Percentiles rank a stretch among this genome's conserved stretches.
phyloP scores from a whole-genome alignment of 2,329 filamentous ascomycete species.

The Nigrospora osmanthi region DNA sequence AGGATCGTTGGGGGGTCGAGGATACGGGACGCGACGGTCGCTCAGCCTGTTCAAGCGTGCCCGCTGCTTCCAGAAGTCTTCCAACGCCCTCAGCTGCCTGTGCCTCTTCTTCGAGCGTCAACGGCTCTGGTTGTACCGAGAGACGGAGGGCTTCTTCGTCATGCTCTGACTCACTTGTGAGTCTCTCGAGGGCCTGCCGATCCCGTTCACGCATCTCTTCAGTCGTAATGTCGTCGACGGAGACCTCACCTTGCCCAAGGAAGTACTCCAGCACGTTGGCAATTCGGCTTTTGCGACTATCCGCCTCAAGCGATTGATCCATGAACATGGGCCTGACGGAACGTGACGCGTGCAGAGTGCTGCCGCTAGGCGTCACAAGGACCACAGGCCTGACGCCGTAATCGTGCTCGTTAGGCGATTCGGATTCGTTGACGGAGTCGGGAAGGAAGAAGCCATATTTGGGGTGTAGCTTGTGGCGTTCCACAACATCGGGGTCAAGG shows the following conservation, averaged over 20 bases:
- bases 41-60: conserved; percentile 7
- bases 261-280: conserved; percentile 9
- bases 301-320: conserved; percentile 15
- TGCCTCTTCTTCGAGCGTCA: background rate
- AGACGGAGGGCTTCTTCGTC: conserved; percentile 2
- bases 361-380: conserved; percentile 38
- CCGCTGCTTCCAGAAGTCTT: conserved; percentile 10
- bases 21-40: conserved; percentile 2
- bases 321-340: conserved; percentile 21
- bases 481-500: conserved; percentile 41
- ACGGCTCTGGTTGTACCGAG: too few species aligned
- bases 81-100: conserved; percentile 8
- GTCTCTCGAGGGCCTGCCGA: conserved; percentile 12
- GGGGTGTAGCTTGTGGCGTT: conserved; percentile 43
- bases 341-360: conserved; percentile 40
- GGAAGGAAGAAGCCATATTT: conserved; percentile 44
- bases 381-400: conserved; percentile 41
- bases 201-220: conserved; percentile 21
- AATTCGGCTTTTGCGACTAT: conserved; percentile 12
- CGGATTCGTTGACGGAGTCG: conserved; percentile 35
- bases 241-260: conserved; percentile 14
- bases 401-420: conserved; percentile 29
- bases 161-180: conserved; percentile 6
- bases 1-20: conserved; percentile 11
- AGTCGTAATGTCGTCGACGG: conserved; percentile 16